Evolutionary conservation across 2,329 filamentous ascomycete genomes (phyloP), one percentile per base, ranked within the genome.

Genomic region (Cladosporium sp.): DNA sequence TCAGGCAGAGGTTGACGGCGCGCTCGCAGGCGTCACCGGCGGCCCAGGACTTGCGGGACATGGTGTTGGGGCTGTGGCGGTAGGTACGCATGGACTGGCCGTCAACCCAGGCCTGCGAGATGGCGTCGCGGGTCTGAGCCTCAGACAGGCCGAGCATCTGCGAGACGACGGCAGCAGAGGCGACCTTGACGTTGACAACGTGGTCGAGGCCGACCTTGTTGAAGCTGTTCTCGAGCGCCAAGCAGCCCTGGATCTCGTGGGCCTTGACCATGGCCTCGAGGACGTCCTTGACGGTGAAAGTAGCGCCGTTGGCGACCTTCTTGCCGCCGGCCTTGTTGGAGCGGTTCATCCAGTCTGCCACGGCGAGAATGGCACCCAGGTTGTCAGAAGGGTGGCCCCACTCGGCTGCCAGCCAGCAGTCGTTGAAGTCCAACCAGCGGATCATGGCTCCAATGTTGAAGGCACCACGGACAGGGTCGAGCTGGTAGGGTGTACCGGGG

Each of bases 371-470:
- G 75, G 94, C 95, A 69, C 95, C 95, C 72, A 99, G 81, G 85
- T 99, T 99, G 84, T 99, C 95, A 5, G 93, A 97, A 68, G 95
- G 95, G 81, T 99, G 95, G 66, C 95, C 95, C 95, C 95, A 99
- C 83, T 99, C 95, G 65, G 95, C 95, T 53, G 94, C 95, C 70
- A 98, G 86, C 95, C 94, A 99, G 88, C 95, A 98, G 86, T 99
- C 95, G 80, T 99, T 99, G 87, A 98, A 99, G 84, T 99, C 95
- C 75, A 99, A 88, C 95, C 95, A 99, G 77, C 95, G 88, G 83
- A 99, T 97, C 90, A 97, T 96, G 75, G 95, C 91, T 74, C 95
- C 95, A 74, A 99, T 98, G 86, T 98, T 98, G 88, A 99, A 98
- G 70, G 95, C 95, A 69, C 90, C 95, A 75, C 94, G 94, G 77